Evolutionary conservation across 768 basidiomycete genomes (phyloP), one percentile per base, ranked within the genome.

Genomic region (Naganishia vaughanmartiniae): DNA sequence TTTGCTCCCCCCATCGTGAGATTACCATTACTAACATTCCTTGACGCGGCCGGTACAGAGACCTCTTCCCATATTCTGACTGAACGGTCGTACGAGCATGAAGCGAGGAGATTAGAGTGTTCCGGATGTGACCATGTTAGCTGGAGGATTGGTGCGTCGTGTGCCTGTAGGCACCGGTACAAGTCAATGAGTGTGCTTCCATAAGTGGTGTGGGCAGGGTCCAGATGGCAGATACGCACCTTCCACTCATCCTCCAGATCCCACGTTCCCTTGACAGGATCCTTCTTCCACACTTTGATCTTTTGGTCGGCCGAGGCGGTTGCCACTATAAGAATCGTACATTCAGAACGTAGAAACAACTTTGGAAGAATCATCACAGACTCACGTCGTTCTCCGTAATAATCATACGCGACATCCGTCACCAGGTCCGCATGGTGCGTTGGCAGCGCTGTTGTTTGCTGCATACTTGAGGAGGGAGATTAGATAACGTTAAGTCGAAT

Each of bases 91-190:
- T 93, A 93, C 1, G 90, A 92, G 5, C 88, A 87, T 4, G 90
- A 91, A 0, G 92, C 92, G 67, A 98, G 84, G 65, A 96, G 86
- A 1, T 88, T 86, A 4, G 93, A 94, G 70, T 93, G 93, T 80
- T 93, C 89, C 5, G 95, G 93, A 77, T 94, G 93, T 0, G 92
- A 92, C 91, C 93, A 98, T 65, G 87, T 86, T 17, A 96, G 75
- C 79, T 86, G 89, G 10, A 92, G 87, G 45, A 96, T 85, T 0
- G 94, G 88, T 19, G 93, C 93, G 76, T 95, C 92, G 79, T 97
- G 94, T n/a, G 94, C 95, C 91, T 95, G 36, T 28, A 3, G 58
- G 33, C 6, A 7, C 36, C 30, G 21, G 6, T 17, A 34, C 5
- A 21, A 54, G n/a, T n/a, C n/a, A n/a, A n/a, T n/a, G n/a, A n/a